These are phyloP conservation scores for Nakazawaea ishiwadae DNA, from an alignment of 805 yeast species.

Conservation along the genomic window DNA sequence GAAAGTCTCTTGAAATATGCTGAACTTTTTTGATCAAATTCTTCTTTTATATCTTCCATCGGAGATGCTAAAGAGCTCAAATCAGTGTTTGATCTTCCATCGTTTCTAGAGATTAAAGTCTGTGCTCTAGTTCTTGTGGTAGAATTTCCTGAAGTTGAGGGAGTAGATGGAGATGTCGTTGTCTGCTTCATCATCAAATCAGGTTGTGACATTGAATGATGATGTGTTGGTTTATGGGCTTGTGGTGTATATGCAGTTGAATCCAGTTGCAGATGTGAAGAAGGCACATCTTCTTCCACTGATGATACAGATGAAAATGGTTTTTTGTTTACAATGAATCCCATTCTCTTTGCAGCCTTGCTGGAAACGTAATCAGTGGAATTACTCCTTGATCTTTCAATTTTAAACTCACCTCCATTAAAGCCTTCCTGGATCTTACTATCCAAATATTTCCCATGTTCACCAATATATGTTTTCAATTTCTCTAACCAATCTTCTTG, in stretches of 20 bases:
- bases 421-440: constrained; percentile 25
- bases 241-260: constrained; percentile 13
- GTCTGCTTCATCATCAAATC: constrained; percentile 4
- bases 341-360: constrained; percentile 74
- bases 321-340: constrained; percentile 50
- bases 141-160: constrained; percentile 9
- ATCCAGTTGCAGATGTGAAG: constrained; percentile 5
- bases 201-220: constrained; percentile 10
- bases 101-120: constrained; percentile 4
- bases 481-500: constrained; percentile 42
- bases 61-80: background rate
- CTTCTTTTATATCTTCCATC: constrained; percentile 19
- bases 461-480: constrained; percentile 32
- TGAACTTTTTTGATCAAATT: constrained; percentile 46
- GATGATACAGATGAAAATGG: constrained; percentile 18
- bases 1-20: constrained; percentile 66
- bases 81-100: background rate
- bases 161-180: background rate
- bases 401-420: background rate
- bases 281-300: constrained; percentile 13
- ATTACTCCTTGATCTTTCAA: constrained; percentile 23
- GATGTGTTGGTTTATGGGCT: background rate
- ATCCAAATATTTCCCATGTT: constrained; percentile 30
- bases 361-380: constrained; percentile 45
- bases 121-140: constrained; percentile 9